Percentiles rank a stretch among this genome's conserved stretches.
Conservation (phyloP, 805 yeast genomes). For the Candida khao-thaluensis region DNA sequence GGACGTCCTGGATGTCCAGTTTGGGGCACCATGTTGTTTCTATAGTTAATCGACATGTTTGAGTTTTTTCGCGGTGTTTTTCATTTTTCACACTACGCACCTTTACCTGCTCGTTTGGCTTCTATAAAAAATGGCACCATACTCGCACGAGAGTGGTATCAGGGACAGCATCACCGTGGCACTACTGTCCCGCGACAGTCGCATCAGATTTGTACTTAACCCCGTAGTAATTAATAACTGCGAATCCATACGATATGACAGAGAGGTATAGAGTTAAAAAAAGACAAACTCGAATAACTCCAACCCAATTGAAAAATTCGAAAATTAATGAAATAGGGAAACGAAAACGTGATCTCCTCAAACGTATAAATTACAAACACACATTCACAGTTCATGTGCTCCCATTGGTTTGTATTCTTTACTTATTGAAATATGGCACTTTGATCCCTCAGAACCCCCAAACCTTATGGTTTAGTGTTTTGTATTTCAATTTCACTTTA, state of each 20-base stretch:
- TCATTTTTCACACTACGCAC: no score
- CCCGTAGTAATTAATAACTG: no score
- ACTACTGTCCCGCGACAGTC: no score
- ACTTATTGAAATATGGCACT: slow-evolving; percentile 21
- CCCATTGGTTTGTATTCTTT: slow-evolving; percentile 30
- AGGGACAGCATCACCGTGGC: not conserved
- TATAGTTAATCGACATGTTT: slow-evolving; percentile 4
- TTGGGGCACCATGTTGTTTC: slow-evolving; percentile 3
- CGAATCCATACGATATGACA: no score
- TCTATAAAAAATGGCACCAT: no score
- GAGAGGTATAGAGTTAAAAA: slow-evolving; percentile 15
- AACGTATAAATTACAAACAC: slow-evolving; percentile 35
- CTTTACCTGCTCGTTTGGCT: no score
- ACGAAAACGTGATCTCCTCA: slow-evolving; percentile 35
- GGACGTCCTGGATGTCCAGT: slow-evolving; percentile 2
- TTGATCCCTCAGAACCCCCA: slow-evolving; percentile 25
- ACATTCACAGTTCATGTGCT: slow-evolving; percentile 33
- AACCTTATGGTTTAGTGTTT: slow-evolving; percentile 29
- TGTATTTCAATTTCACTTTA: slow-evolving; percentile 36
- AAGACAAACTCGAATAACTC: slow-evolving; percentile 10
- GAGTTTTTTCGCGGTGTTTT: not conserved
- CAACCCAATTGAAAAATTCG: slow-evolving; percentile 25
- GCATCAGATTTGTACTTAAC: no score
- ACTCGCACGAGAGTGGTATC: not conserved
- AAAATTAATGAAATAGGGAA: slow-evolving; percentile 35